Evolutionary conservation across 345 rosid genomes (phyloP).

Genomic region (Eucalyptus marginata): DNA sequence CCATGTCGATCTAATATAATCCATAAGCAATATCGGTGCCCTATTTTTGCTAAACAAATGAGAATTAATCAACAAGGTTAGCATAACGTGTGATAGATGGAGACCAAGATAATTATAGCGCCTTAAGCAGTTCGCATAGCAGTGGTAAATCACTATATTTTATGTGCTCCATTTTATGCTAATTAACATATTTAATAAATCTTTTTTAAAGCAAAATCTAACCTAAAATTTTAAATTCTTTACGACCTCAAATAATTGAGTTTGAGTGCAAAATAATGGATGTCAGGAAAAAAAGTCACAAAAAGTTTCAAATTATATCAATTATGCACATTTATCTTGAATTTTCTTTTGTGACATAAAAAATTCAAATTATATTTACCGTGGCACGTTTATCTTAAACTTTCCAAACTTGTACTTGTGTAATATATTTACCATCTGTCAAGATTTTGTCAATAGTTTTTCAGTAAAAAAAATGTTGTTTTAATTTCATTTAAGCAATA

Average conservation of each 20-base stretch:
- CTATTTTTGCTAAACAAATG: background rate
- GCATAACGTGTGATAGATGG: background rate
- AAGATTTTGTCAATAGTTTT: no score
- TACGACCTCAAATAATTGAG: background rate
- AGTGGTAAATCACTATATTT: background rate
- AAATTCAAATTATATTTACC: no score
- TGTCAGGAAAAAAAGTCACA: background rate
- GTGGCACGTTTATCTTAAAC: rapidly evolving
- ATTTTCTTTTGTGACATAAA: no score
- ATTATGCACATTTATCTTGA: no score
- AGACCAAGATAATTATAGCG: background rate
- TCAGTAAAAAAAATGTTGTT: no score
- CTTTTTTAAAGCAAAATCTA: background rate
- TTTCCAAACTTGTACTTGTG: no score
- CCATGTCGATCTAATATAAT: background rate
- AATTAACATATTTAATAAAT: no score
- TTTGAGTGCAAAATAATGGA: background rate
- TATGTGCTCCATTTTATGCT: background rate
- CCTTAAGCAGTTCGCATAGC: background rate
- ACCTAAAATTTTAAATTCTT: background rate
- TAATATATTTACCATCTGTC: no score
- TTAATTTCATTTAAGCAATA: no score
- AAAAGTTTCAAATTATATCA: no score
- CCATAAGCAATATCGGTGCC: background rate
- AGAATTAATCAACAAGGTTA: background rate